Evolutionary conservation across 2,329 filamentous ascomycete genomes (phyloP).

Genomic region (Cadophora malorum): DNA sequence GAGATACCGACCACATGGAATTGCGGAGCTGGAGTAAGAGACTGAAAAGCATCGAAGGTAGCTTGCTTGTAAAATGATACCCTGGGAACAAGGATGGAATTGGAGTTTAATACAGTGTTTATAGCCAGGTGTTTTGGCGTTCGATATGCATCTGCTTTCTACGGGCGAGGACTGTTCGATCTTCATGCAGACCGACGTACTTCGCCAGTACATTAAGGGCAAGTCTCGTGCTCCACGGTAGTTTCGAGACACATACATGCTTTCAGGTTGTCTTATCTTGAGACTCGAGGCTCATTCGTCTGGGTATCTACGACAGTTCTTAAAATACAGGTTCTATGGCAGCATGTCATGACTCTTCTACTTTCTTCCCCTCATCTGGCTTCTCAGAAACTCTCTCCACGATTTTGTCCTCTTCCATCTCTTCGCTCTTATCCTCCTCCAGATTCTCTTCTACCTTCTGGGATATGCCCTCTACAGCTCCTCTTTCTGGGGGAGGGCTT

Average conservation of each 20-base stretch:
- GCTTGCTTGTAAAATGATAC: slow-evolving; percentile 1
- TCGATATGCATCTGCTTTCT: neutral
- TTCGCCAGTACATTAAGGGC: neutral
- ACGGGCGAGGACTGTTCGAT: neutral
- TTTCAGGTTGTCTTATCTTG: neutral
- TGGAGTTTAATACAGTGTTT: neutral
- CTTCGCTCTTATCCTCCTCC: slow-evolving; percentile 15
- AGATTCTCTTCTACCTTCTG: slow-evolving; percentile 10
- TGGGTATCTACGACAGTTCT: slow-evolving; percentile 11
- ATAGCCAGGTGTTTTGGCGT: slow-evolving; percentile 17
- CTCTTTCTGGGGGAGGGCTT: slow-evolving; percentile 8
- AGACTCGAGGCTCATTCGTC: neutral
- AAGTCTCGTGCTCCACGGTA: too few relatives aligned
- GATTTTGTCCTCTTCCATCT: slow-evolving; percentile 21
- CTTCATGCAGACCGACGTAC: neutral
- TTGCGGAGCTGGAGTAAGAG: slow-evolving; percentile 13
- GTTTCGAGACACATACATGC: too few relatives aligned
- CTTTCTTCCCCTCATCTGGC: neutral
- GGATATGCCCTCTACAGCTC: slow-evolving; percentile 10
- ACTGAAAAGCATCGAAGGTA: neutral
- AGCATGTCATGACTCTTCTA: slow-evolving; percentile 2
- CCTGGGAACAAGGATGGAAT: neutral
- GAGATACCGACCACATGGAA: neutral
- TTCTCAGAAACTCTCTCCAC: slow-evolving; percentile 6
- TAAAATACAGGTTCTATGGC: slow-evolving; percentile 5